Evolutionary conservation across 2,329 filamentous ascomycete genomes (phyloP).

Genomic region (Balansia obtecta): DNA sequence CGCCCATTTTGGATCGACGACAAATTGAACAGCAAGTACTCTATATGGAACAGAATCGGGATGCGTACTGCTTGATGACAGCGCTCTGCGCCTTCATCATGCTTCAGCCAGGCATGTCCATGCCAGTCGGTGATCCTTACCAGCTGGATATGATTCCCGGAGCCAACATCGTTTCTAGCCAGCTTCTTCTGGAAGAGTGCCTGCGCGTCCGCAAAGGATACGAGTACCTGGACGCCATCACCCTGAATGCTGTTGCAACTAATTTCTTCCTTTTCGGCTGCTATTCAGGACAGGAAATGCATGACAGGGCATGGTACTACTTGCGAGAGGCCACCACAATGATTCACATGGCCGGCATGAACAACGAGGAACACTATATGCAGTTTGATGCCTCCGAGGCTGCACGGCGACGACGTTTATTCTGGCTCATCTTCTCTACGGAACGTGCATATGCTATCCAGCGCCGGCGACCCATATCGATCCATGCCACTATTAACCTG

Average conservation of each 20-base stretch:
- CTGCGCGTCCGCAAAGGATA: conserved; percentile 50
- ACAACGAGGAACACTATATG: conserved; percentile 50
- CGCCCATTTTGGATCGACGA: conserved; percentile 49
- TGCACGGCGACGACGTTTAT: conserved; percentile 52
- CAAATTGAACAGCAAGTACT: conserved; percentile 45
- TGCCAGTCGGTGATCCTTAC: conserved; percentile 44
- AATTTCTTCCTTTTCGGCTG: conserved; percentile 70
- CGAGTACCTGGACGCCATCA: conserved; percentile 45
- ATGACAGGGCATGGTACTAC: conserved; percentile 70
- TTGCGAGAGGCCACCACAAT: conserved; percentile 66
- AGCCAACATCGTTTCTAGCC: conserved; percentile 50
- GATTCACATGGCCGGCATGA: conserved; percentile 46
- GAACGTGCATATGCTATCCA: conserved; percentile 65
- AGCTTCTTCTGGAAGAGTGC: conserved; percentile 55
- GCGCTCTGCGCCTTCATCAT: conserved; percentile 57
- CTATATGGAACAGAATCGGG: conserved; percentile 49
- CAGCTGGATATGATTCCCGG: conserved; percentile 44
- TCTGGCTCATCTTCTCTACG: conserved; percentile 60
- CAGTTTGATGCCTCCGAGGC: conserved; percentile 47
- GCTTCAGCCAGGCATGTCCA: conserved; percentile 54
- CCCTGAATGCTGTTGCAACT: conserved; percentile 50
- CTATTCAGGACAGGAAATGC: conserved; percentile 57
- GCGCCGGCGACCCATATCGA: conserved; percentile 54
- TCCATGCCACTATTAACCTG: conserved; percentile 56
- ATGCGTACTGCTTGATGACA: conserved; percentile 51